phyloP scores from a whole-genome alignment of 75 land plant genomes.

The Picea sitchensis region DNA sequence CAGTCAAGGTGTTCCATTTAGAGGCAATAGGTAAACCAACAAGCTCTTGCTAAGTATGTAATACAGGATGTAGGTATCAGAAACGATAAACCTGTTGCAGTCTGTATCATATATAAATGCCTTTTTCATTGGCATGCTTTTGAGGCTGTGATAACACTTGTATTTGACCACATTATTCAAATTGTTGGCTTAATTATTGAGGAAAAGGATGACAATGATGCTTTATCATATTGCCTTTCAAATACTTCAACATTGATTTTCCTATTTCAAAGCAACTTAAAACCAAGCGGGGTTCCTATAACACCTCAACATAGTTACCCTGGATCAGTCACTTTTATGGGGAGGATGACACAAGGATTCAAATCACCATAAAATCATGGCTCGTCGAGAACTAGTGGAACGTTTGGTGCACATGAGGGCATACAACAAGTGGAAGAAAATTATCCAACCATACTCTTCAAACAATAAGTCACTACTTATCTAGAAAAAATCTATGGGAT shows the following conservation, averaged over 20 bases:
- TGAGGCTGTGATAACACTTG: slow-evolving; percentile 88
- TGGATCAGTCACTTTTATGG: slow-evolving; percentile 26
- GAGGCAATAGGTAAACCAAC: slow-evolving; percentile 87
- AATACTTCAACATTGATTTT: no score
- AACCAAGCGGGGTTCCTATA: slow-evolving; percentile 63
- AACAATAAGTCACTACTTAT: slow-evolving; percentile 21
- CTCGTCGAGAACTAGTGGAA: slow-evolving; percentile 20
- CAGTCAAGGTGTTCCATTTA: slow-evolving; percentile 53
- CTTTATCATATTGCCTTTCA: no score
- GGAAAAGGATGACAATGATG: no score
- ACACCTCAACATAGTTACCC: slow-evolving; percentile 59
- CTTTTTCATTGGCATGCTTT: slow-evolving; percentile 90
- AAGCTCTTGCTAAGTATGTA: slow-evolving; percentile 68
- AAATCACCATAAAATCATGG: slow-evolving; percentile 44
- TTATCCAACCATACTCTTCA: slow-evolving; percentile 94
- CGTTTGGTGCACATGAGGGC: slow-evolving; percentile 26
- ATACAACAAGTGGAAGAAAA: slow-evolving; percentile 83
- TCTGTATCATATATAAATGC: slow-evolving; percentile 83
- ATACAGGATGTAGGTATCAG: slow-evolving; percentile 83
- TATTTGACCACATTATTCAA: slow-evolving; percentile 84
- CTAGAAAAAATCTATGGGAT: slow-evolving; percentile 95
- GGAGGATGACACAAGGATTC: slow-evolving; percentile 31
- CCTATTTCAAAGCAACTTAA: slow-evolving; percentile 25
- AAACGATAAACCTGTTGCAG: slow-evolving; percentile 88
- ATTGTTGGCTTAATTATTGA: slow-evolving; percentile 63